These are phyloP conservation scores for Plenodomus lindquistii DNA, from an alignment of 2,329 filamentous ascomycete species.

Conservation along the genomic window DNA sequence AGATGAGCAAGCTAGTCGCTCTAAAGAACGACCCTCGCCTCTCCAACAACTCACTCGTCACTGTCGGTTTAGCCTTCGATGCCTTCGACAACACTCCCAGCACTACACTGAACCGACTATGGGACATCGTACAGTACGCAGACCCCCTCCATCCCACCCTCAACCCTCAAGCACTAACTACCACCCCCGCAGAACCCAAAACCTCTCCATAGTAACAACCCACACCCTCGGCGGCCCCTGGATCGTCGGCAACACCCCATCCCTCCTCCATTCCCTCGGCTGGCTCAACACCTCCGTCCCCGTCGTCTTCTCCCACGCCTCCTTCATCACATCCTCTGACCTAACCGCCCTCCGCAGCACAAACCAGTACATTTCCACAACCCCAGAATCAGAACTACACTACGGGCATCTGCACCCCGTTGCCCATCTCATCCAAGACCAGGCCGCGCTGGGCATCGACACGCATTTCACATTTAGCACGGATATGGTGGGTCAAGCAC, in stretches of 20 bases:
- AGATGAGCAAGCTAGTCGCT: not conserved
- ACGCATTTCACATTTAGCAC: slow-evolving; percentile 58
- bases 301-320: slow-evolving; percentile 58
- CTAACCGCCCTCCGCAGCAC: slow-evolving; percentile 50
- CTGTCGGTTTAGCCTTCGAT: slow-evolving; percentile 14
- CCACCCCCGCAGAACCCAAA: slow-evolving; percentile 1
- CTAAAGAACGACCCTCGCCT: not conserved
- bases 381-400: slow-evolving; percentile 63
- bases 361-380: slow-evolving; percentile 61
- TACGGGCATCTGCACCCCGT: slow-evolving; percentile 58
- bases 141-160: not conserved
- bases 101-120: not conserved
- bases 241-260: slow-evolving; percentile 22
- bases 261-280: slow-evolving; percentile 23
- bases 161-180: not conserved
- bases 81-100: slow-evolving; percentile 5
- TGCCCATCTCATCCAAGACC: slow-evolving; percentile 53
- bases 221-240: slow-evolving; percentile 24
- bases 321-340: slow-evolving; percentile 49
- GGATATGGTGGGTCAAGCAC: slow-evolving; percentile 53
- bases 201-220: slow-evolving; percentile 49
- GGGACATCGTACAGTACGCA: not conserved
- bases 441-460: slow-evolving; percentile 59
- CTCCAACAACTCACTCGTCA: slow-evolving; percentile 7
- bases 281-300: slow-evolving; percentile 52